Percentiles rank a stretch among this genome's conserved stretches.
Conservation (phyloP, 371 early-diverging fungal species). For the Amoeboaphelidium occidentale region DNA sequence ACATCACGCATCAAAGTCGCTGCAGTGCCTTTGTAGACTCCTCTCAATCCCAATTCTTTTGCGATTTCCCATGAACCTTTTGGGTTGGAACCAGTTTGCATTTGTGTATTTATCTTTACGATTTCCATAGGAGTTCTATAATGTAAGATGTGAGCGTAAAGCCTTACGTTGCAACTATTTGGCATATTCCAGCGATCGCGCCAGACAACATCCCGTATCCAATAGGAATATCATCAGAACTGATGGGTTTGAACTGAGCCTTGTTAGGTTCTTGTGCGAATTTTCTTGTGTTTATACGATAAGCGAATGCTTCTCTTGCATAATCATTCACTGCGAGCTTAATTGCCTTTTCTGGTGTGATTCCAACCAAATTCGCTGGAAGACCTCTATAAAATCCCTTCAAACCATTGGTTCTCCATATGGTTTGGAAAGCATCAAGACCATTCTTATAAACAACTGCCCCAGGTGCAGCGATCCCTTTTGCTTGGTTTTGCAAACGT, state of each 20-base stretch:
- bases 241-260: conserved; percentile 2
- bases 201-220: conserved; percentile 10
- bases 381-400: conserved; percentile 13
- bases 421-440: conserved; percentile 13
- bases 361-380: conserved; percentile 18
- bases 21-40: conserved; percentile 19
- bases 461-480: neutral
- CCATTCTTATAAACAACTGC: conserved; percentile 2
- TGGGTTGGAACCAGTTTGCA: conserved; percentile 8
- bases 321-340: conserved; percentile 28
- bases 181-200: conserved; percentile 23
- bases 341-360: conserved; percentile 28
- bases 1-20: conserved; percentile 24
- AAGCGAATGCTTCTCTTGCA: conserved; percentile 15
- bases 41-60: conserved; percentile 18
- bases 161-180: conserved; percentile 28
- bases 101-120: conserved; percentile 18
- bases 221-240: neutral
- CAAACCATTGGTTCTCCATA: conserved; percentile 8
- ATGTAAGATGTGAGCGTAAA: too few relatives aligned
- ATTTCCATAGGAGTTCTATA: conserved; percentile 33
- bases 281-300: conserved; percentile 5
- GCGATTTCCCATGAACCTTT: conserved; percentile 11
- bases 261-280: conserved; percentile 1
- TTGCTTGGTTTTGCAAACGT: conserved; percentile 5